A percentile compares a stretch with the other conserved stretches of the same genome.
Evolutionary conservation across 2,329 filamentous ascomycete genomes (phyloP).

Genomic region (Gaeumannomyces tritici): DNA sequence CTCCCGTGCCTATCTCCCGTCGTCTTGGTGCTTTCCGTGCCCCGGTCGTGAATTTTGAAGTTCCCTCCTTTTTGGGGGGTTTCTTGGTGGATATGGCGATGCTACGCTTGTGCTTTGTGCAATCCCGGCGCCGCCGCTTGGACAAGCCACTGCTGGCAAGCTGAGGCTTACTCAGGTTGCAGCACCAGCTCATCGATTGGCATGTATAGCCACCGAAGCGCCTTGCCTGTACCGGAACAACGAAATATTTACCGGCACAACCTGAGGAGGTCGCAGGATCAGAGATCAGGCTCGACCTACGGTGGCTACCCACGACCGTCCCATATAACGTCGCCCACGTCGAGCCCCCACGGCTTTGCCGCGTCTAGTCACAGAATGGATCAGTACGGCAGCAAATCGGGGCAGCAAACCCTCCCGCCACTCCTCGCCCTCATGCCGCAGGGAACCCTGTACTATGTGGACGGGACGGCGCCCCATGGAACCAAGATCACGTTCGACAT

Average conservation of each 20-base stretch:
- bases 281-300: constrained; percentile 43
- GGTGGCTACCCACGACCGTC: constrained; percentile 34
- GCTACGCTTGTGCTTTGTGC: not conserved
- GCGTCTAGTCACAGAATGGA: constrained; percentile 40
- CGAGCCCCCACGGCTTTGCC: constrained; percentile 36
- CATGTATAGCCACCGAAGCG: constrained; percentile 47
- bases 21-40: too few relatives aligned
- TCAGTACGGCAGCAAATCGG: constrained; percentile 26
- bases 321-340: constrained; percentile 45
- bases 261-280: constrained; percentile 35
- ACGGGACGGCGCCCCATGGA: constrained; percentile 29
- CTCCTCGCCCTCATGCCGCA: constrained; percentile 39
- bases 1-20: not conserved
- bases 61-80: too few relatives aligned
- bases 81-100: too few relatives aligned
- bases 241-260: constrained; percentile 47
- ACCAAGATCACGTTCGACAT: constrained; percentile 60
- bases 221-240: constrained; percentile 40
- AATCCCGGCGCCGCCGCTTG: not conserved
- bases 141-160: not conserved
- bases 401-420: constrained; percentile 39
- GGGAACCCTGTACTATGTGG: constrained; percentile 51
- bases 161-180: constrained; percentile 24
- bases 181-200: constrained; percentile 41
- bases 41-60: not conserved